Conservation (phyloP, 2,329 filamentous ascomycete genomes). For the Ilyonectria robusta region DNA sequence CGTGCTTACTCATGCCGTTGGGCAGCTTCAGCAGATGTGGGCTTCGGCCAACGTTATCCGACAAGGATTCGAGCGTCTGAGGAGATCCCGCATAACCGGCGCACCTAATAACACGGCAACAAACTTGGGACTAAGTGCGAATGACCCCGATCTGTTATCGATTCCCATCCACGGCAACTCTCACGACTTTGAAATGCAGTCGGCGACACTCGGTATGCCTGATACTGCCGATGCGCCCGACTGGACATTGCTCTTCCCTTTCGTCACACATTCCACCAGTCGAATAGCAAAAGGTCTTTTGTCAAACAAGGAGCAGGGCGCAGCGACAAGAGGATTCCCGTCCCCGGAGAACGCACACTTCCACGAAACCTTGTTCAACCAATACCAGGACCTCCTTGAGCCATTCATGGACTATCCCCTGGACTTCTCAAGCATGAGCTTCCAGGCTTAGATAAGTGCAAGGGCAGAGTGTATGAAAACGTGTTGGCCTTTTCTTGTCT, state of each 20-base stretch:
- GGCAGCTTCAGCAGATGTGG: slow-evolving; percentile 42
- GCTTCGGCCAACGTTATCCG: slow-evolving; percentile 41
- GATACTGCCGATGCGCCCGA: slow-evolving; percentile 25
- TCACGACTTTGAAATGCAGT: slow-evolving; percentile 17
- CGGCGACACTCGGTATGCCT: neutral
- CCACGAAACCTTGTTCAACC: slow-evolving; percentile 35
- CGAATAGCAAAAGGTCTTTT: slow-evolving; percentile 37
- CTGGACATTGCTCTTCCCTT: slow-evolving; percentile 38
- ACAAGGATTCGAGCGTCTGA: slow-evolving; percentile 40
- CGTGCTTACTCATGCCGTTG: slow-evolving; percentile 37
- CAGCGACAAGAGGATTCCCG: slow-evolving; percentile 23
- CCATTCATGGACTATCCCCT: slow-evolving; percentile 40
- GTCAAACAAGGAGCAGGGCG: slow-evolving; percentile 36
- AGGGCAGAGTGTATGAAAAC: neutral
- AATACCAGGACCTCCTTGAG: slow-evolving; percentile 40
- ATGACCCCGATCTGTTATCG: neutral
- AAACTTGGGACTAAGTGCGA: neutral
- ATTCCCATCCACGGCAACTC: neutral
- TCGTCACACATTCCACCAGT: slow-evolving; percentile 37
- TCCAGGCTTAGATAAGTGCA: slow-evolving; percentile 22
- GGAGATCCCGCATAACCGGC: slow-evolving; percentile 16
- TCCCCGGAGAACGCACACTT: slow-evolving; percentile 38
- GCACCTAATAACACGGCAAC: neutral
- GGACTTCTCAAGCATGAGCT: slow-evolving; percentile 33
- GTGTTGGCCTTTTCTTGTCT: neutral